Base-by-base conservation (phyloP, 352 stramenopile genomes). In the Phytopythium ostracodes region DNA sequence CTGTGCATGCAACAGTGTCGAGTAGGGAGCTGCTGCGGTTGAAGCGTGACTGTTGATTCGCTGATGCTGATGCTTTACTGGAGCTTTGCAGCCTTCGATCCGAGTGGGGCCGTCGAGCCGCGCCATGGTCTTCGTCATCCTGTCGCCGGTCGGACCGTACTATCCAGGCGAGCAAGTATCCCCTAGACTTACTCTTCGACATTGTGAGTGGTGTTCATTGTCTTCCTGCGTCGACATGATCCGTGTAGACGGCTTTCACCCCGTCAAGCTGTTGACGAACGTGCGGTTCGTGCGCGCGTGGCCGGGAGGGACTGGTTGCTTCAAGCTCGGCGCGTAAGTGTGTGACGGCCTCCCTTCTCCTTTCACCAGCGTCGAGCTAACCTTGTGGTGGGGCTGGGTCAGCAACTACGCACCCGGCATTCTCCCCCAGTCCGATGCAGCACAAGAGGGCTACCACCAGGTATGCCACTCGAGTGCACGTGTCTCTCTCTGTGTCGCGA, bases 131-230 rank as follows among this genome's bases (percentile, higher is more conserved):
- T 99, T 96, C 68, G 88, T 98, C 40, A 99, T 99, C 62, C 82
- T 97, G 29, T 98, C 87, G 56, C 97, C 97, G 11, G 96, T 99
- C 10, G 97, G 97, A 20, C 97, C 97, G 9, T 99, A 99, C 81
- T 99, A 98, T 76, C 93, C 96, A 43, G 71, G 71, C 73, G 56
- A 31, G 61, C n/a, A n/a, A n/a, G n/a, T n/a, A n/a, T n/a, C n/a
- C n/a, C n/a, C n/a, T n/a, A n/a, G n/a, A n/a, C n/a, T n/a, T n/a
- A n/a, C 63, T 14, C n/a, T n/a, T n/a, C n/a, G n/a, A n/a, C n/a
- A n/a, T n/a, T n/a, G n/a, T n/a, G n/a, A n/a, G n/a, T n/a, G n/a
- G n/a, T n/a, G n/a, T n/a, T n/a, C n/a, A n/a, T n/a, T n/a, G n/a
- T n/a, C n/a, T n/a, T n/a, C 5, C 47, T 54, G n/a, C n/a, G n/a